phyloP scores from a whole-genome alignment of 768 basidiomycete genomes.

The Cystofilobasidium ferigula region DNA sequence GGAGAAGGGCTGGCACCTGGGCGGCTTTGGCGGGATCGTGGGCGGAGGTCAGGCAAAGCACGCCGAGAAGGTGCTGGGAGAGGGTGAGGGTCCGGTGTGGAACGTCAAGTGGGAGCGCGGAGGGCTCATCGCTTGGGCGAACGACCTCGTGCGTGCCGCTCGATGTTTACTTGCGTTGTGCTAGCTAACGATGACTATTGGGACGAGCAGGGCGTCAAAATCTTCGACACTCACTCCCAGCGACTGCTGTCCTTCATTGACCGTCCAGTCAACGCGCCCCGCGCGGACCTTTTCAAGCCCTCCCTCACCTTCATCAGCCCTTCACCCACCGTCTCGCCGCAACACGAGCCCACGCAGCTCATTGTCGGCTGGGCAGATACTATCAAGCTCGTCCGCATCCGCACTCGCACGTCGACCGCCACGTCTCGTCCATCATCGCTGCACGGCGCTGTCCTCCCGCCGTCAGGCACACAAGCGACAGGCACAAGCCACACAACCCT shows the following conservation, averaged over 20 bases:
- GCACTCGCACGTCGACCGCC: conserved; percentile 26
- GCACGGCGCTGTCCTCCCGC: conserved; percentile 7
- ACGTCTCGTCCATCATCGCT: conserved; percentile 28
- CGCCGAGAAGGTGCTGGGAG: conserved; percentile 71
- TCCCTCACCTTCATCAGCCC: conserved; percentile 57
- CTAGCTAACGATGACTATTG: not conserved
- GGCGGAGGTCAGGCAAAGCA: conserved; percentile 40
- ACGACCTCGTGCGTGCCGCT: conserved; percentile 57
- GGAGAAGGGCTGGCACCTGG: conserved; percentile 80
- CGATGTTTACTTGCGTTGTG: not conserved
- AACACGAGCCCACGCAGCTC: conserved; percentile 73
- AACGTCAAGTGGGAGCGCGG: conserved; percentile 67
- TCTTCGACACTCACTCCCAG: conserved; percentile 72
- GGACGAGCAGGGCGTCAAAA: conserved; percentile 67
- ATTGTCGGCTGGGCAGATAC: conserved; percentile 78
- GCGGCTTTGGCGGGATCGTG: conserved; percentile 18
- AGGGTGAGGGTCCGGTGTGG: conserved; percentile 91
- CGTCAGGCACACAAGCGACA: not conserved
- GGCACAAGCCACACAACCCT: conserved; percentile 36
- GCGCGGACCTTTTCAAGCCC: conserved; percentile 91
- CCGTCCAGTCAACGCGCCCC: conserved; percentile 65
- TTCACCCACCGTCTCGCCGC: not conserved
- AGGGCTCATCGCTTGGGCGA: conserved; percentile 87
- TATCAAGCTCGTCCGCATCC: conserved; percentile 75
- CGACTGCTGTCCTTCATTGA: conserved; percentile 76